Evolutionary conservation across 352 stramenopile species (phyloP).

Genomic region (Thalassiosira exigua): DNA sequence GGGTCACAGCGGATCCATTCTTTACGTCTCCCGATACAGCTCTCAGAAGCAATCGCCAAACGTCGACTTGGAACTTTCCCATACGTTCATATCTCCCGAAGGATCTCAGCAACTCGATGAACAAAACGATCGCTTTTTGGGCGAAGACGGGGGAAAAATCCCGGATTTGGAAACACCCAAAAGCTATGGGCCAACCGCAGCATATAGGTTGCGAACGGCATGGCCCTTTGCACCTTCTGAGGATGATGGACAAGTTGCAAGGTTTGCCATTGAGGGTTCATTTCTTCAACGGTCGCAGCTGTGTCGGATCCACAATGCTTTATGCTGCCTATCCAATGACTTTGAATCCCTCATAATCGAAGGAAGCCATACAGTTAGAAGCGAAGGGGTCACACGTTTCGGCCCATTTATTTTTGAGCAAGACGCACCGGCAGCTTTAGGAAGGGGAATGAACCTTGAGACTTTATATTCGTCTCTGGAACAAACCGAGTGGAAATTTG

Average conservation of each 20-base stretch:
- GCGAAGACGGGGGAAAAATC: slow-evolving; percentile 26
- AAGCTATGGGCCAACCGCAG: slow-evolving; percentile 5
- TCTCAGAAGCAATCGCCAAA: slow-evolving; percentile 12
- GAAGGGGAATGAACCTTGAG: neutral
- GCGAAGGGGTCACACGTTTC: slow-evolving; percentile 70
- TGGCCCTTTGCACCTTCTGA: slow-evolving; percentile 49
- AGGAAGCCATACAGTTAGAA: slow-evolving; percentile 25
- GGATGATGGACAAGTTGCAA: slow-evolving; percentile 23
- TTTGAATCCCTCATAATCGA: slow-evolving; percentile 69
- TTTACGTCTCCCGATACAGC: slow-evolving; percentile 46
- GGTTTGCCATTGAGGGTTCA: slow-evolving; percentile 72
- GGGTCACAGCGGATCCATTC: slow-evolving; percentile 69
- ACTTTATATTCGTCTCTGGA: neutral
- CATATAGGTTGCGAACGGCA: slow-evolving; percentile 42
- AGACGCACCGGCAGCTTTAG: neutral
- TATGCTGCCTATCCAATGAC: slow-evolving; percentile 76
- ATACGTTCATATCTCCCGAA: slow-evolving; percentile 21
- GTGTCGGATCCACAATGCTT: slow-evolving; percentile 77
- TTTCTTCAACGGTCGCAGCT: slow-evolving; percentile 75
- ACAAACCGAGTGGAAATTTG: neutral
- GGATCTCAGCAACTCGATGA: slow-evolving; percentile 19
- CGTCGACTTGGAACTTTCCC: slow-evolving; percentile 5
- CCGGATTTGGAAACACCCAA: slow-evolving; percentile 41
- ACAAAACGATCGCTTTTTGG: slow-evolving; percentile 32
- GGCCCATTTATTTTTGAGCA: slow-evolving; percentile 52